Percentiles rank a stretch among this genome's conserved stretches.
Evolutionary conservation across 2,329 filamentous ascomycete species (phyloP).

Genomic region (Ophiocordyceps camponoti-floridani): DNA sequence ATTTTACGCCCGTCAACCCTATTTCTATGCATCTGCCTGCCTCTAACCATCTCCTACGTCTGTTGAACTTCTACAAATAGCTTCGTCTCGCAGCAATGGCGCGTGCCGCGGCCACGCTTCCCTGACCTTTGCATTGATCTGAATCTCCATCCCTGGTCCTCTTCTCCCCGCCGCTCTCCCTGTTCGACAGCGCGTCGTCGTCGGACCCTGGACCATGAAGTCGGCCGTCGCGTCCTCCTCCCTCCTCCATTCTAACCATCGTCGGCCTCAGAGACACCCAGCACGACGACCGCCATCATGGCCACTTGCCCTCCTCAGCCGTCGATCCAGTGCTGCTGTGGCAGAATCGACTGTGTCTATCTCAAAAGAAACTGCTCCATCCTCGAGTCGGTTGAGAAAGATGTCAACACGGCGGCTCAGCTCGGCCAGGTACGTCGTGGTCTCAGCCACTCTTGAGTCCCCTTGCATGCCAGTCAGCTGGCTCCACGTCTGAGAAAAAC

Average conservation of each 20-base stretch:
- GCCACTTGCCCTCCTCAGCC: slow-evolving; percentile 3
- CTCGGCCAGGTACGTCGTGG: slow-evolving; percentile 69
- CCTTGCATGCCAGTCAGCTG: not conserved
- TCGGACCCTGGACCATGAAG: slow-evolving; percentile 3
- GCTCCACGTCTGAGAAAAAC: not conserved
- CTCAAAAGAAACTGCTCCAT: slow-evolving; percentile 64
- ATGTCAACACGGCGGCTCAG: slow-evolving; percentile 71
- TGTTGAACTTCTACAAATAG: not conserved
- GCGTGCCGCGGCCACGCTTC: not conserved
- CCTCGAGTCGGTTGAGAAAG: slow-evolving; percentile 67
- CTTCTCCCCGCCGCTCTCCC: not conserved
- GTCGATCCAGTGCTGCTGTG: slow-evolving; percentile 62
- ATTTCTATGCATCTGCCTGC: not conserved
- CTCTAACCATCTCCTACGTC: not conserved
- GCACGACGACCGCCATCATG: not conserved
- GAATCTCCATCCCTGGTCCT: not conserved
- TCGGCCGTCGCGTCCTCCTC: not conserved
- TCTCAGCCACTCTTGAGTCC: not conserved
- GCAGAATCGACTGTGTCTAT: slow-evolving; percentile 58
- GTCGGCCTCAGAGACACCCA: slow-evolving; percentile 2
- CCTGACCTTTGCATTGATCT: not conserved
- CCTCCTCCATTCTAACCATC: not conserved
- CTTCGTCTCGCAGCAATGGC: not conserved
- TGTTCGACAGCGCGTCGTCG: not conserved
- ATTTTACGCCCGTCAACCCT: not conserved